Conservation (phyloP, 768 basidiomycete genomes). For the Wakefieldia striispora region DNA sequence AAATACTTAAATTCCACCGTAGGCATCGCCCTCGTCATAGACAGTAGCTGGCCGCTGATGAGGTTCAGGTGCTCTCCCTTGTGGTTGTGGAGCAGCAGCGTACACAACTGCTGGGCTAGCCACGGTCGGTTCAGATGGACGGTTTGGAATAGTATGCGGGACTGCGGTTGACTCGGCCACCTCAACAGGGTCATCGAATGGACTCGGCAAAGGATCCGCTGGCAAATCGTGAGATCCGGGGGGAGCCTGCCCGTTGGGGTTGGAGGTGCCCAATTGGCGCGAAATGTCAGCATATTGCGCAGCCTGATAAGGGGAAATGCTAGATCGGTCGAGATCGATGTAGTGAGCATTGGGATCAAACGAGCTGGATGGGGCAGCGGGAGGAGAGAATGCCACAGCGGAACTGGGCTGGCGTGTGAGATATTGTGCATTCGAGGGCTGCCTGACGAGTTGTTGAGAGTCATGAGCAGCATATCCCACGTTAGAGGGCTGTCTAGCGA, state of each 20-base stretch:
- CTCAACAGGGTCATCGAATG: constrained; percentile 24
- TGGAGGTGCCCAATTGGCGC: constrained; percentile 42
- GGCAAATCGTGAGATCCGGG: constrained; percentile 17
- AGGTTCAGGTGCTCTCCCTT: constrained; percentile 5
- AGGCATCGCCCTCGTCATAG: constrained; percentile 67
- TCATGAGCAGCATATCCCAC: constrained; percentile 24
- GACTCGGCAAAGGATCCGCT: constrained; percentile 25
- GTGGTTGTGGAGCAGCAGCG: constrained; percentile 8
- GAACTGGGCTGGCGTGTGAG: constrained; percentile 21
- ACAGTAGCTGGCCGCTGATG: constrained; percentile 44
- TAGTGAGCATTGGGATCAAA: constrained; percentile 43
- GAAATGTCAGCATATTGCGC: constrained; percentile 73
- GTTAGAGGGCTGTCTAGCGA: constrained; percentile 18
- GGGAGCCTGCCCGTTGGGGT: constrained; percentile 21
- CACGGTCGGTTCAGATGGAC: constrained; percentile 16
- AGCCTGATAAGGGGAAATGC: constrained; percentile 74
- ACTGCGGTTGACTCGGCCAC: background rate
- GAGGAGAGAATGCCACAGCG: constrained; percentile 12
- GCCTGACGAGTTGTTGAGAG: constrained; percentile 23
- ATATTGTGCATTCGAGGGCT: constrained; percentile 23
- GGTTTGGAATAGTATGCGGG: constrained; percentile 33
- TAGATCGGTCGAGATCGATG: constrained; percentile 62
- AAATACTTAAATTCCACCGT: constrained; percentile 56
- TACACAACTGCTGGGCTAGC: background rate
- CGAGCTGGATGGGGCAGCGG: constrained; percentile 4